phyloP scores from a whole-genome alignment of 2,329 filamentous ascomycete genomes.

The Cladosporium oxysporum region DNA sequence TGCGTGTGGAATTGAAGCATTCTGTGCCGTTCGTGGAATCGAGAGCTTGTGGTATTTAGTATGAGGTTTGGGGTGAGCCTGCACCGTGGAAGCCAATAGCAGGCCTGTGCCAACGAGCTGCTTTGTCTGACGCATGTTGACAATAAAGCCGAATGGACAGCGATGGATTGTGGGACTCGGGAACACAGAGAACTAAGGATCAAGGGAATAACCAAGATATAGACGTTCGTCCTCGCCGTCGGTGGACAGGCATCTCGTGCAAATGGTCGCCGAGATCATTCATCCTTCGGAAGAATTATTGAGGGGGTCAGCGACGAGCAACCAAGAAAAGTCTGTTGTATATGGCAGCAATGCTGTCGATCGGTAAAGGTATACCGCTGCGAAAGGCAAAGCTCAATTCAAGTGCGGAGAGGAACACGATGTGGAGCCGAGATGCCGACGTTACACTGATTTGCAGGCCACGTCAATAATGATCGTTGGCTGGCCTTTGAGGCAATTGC shows the following conservation, averaged over 20 bases:
- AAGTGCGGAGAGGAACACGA: constrained; percentile 17
- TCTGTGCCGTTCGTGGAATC: constrained; percentile 23
- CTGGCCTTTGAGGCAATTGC: background rate
- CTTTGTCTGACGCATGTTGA: background rate
- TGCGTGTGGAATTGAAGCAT: constrained; percentile 33
- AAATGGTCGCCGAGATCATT: constrained; percentile 9
- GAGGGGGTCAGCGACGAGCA: constrained; percentile 6
- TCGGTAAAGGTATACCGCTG: background rate
- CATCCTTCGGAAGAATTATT: constrained; percentile 19
- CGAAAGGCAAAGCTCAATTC: constrained; percentile 5
- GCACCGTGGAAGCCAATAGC: background rate
- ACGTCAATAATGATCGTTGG: background rate
- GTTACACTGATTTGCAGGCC: background rate
- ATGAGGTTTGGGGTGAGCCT: constrained; percentile 14
- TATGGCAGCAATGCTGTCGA: constrained; percentile 10
- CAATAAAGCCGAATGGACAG: background rate
- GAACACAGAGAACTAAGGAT: background rate
- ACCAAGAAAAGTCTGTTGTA: background rate
- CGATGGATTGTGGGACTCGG: too few relatives aligned
- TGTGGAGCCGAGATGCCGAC: constrained; percentile 15
- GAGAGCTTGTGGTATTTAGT: constrained; percentile 13
- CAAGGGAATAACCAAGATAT: background rate
- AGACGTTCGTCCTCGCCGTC: background rate
- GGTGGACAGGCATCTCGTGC: constrained; percentile 1
- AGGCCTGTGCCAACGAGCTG: background rate